Base-by-base conservation (phyloP, 306 rosid genomes). In the Acacia melanoxylon region DNA sequence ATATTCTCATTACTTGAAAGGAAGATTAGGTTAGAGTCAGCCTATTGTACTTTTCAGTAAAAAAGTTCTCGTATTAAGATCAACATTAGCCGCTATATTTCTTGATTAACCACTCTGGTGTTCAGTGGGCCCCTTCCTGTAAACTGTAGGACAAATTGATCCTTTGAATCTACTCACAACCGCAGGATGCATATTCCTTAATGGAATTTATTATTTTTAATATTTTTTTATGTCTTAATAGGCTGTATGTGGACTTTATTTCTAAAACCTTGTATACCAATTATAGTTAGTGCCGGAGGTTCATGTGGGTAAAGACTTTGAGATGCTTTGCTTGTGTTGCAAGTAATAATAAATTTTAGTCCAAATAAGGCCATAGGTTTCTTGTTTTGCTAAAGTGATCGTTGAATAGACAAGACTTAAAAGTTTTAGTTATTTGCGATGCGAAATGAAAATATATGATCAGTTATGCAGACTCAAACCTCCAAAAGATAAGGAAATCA, bases 241-340 rank as follows among this genome's bases (percentile, higher is more conserved):
- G 65, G 33, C 56, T 42, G 15, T 52, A 12, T 4, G 40, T 66
- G 31, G 46, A 67, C 25, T 33, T 52, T 78, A 25, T 61, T 72
- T 65, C 71, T 72, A 46, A 33, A 65, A 78, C 76, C 54, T 40
- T 46, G 20, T 13, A 48, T 25, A n/a, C 42, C 29, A 20, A 6
- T 24, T n/a, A 58, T 49, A n/a, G 45, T 59, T 22, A 10, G 44
- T 14, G 37, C 45, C 22, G 33, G 31, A 52, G 68, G 19, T 29
- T 68, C 68, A n/a, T 52, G 16, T 3, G 42, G 22, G 13, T 15
- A 51, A 37, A 41, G 51, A 52, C 74, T 73, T 29, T 67, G 25
- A 62, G 66, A 67, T 82, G 17, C 35, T 68, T 82, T 68, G n/a
- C 71, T 11, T 51, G 11, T 59, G 56, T 22, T 41, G 7, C 37